These are phyloP conservation scores for Linderina pennispora DNA, from an alignment of 192 early-diverging fungal genomes.

Conservation along the genomic window DNA sequence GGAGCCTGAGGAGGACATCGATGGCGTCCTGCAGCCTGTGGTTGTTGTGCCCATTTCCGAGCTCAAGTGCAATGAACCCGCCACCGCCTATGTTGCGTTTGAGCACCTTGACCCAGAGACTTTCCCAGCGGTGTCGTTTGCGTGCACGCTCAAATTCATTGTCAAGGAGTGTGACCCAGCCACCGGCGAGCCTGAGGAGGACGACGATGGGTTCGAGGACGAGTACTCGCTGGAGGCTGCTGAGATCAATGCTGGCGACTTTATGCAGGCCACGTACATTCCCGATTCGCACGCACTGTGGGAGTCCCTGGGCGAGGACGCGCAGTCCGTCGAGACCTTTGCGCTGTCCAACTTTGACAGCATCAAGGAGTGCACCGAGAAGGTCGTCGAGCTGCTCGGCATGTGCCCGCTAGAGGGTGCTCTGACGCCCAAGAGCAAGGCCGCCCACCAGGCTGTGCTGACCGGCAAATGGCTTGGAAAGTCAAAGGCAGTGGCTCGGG, in stretches of 20 bases:
- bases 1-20: slow-evolving; percentile 62
- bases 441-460: slow-evolving; percentile 78
- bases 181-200: slow-evolving; percentile 78
- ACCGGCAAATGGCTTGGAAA: slow-evolving; percentile 86
- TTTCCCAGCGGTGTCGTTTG: slow-evolving; percentile 55
- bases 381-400: slow-evolving; percentile 72
- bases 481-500: slow-evolving; percentile 64
- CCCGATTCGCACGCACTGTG: slow-evolving; percentile 73
- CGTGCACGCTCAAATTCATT: slow-evolving; percentile 80
- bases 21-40: slow-evolving; percentile 53
- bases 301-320: slow-evolving; percentile 66
- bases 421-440: slow-evolving; percentile 59
- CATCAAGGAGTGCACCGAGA: slow-evolving; percentile 34
- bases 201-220: slow-evolving; percentile 89
- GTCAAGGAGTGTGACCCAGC: slow-evolving; percentile 95
- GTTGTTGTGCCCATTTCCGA: slow-evolving; percentile 66
- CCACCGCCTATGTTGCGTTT: slow-evolving; percentile 82
- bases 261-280: slow-evolving; percentile 81
- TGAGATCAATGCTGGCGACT: slow-evolving; percentile 80
- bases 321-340: slow-evolving; percentile 83
- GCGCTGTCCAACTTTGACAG: slow-evolving; percentile 64
- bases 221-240: slow-evolving; percentile 90
- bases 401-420: slow-evolving; percentile 81
- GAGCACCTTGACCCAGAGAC: slow-evolving; percentile 48
- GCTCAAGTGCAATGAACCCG: slow-evolving; percentile 72